These are phyloP conservation scores for Pseudocercospora macadamiae DNA, from an alignment of 2,329 filamentous ascomycete species.

Conservation along the genomic window DNA sequence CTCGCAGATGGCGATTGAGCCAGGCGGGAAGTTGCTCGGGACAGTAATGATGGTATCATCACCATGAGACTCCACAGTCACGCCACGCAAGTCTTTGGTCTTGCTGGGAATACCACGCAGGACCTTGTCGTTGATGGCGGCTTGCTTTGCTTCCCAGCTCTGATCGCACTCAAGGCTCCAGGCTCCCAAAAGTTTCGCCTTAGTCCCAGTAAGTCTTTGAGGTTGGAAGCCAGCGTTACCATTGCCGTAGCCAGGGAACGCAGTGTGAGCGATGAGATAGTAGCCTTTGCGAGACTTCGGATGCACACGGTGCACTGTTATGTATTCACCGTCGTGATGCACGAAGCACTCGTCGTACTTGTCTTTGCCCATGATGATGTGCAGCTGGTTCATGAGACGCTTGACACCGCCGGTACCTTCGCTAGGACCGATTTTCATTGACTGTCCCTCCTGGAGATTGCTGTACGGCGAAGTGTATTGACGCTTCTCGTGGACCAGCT, in stretches of 20 bases:
- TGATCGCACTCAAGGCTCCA: conserved; percentile 91
- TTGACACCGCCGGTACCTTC: conserved; percentile 89
- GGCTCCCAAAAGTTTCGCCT: conserved; percentile 81
- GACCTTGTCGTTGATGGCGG: conserved; percentile 68
- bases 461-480: conserved; percentile 80
- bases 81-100: conserved; percentile 72
- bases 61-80: conserved; percentile 71
- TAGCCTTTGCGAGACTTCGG: conserved; percentile 90
- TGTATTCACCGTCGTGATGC: conserved; percentile 93
- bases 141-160: conserved; percentile 68
- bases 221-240: conserved; percentile 79
- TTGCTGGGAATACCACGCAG: conserved; percentile 83
- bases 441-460: conserved; percentile 43
- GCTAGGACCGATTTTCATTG: conserved; percentile 67
- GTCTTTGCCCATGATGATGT: conserved; percentile 92
- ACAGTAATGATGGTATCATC: conserved; percentile 79
- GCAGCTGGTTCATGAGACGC: conserved; percentile 91
- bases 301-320: conserved; percentile 94
- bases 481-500: conserved; percentile 86
- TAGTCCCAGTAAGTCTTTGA: conserved; percentile 80
- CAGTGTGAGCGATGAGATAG: conserved; percentile 94
- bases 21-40: conserved; percentile 82
- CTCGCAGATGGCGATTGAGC: conserved; percentile 92
- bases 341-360: conserved; percentile 95
- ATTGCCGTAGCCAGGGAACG: conserved; percentile 86